A percentile compares a stretch with the other conserved stretches of the same genome.
These are phyloP conservation scores for Fusarium subtropicale DNA, from an alignment of 2,329 filamentous ascomycete species.

Conservation along the genomic window DNA sequence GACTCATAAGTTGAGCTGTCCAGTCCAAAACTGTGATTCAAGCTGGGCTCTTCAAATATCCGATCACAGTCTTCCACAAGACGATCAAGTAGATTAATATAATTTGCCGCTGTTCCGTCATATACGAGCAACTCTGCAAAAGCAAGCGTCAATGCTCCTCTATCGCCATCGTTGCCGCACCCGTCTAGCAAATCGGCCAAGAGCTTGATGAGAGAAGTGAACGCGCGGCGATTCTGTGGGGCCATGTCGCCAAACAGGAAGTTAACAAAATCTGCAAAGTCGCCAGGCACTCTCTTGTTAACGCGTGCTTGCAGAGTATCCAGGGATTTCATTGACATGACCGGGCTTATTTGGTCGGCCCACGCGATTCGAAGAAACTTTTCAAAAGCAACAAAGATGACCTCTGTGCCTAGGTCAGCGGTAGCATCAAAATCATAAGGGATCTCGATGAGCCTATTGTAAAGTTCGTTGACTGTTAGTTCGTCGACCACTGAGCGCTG, in stretches of 20 bases:
- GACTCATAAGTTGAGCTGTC: slow-evolving; percentile 66
- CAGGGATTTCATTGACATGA: slow-evolving; percentile 79
- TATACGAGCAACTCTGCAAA: slow-evolving; percentile 89
- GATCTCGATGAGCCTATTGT: slow-evolving; percentile 87
- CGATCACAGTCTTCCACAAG: slow-evolving; percentile 90
- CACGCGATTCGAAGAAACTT: slow-evolving; percentile 91
- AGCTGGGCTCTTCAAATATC: slow-evolving; percentile 77
- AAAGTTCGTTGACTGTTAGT: slow-evolving; percentile 86
- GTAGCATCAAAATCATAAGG: slow-evolving; percentile 81
- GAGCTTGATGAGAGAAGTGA: slow-evolving; percentile 85
- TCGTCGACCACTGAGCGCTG: slow-evolving; percentile 79
- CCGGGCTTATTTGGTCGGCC: slow-evolving; percentile 86
- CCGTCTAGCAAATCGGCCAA: slow-evolving; percentile 89
- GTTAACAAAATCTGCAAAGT: slow-evolving; percentile 77
- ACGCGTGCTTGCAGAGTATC: slow-evolving; percentile 78
- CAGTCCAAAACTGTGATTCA: slow-evolving; percentile 56
- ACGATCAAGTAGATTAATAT: slow-evolving; percentile 88
- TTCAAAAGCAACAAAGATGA: slow-evolving; percentile 91
- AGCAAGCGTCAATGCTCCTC: slow-evolving; percentile 86
- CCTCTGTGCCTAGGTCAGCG: slow-evolving; percentile 81
- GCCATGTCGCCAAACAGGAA: slow-evolving; percentile 74
- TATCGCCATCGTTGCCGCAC: slow-evolving; percentile 89
- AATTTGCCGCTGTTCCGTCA: slow-evolving; percentile 80
- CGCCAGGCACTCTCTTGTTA: slow-evolving; percentile 74
- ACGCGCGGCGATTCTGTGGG: slow-evolving; percentile 78